Conservation (phyloP, 352 stramenopile species). For the Phytophthora capsici region DNA sequence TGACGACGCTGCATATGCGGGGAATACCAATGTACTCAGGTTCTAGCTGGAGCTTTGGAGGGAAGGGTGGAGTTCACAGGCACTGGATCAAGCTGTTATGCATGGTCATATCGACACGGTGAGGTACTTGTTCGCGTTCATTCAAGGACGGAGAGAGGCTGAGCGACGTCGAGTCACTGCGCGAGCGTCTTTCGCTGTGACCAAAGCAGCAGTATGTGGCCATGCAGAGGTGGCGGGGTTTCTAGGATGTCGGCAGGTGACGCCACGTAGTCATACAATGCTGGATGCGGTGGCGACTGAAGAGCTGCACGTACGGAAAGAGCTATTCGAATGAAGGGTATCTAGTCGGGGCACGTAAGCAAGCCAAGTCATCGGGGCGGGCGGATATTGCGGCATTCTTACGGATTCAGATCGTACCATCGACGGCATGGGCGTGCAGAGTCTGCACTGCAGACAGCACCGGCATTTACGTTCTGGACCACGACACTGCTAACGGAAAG, state of each 20-base stretch:
- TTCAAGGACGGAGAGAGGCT: constrained; percentile 9
- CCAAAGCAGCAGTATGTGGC: too few species aligned
- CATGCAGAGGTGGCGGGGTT: constrained; percentile 34
- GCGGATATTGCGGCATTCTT: constrained; percentile 32
- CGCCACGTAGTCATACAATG: constrained; percentile 33
- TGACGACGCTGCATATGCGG: constrained; percentile 35
- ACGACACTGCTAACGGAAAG: constrained; percentile 32
- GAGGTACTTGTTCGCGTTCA: constrained; percentile 46
- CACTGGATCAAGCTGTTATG: constrained; percentile 57
- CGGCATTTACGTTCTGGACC: constrained; percentile 27
- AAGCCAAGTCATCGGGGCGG: constrained; percentile 27
- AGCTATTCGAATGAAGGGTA: constrained; percentile 41
- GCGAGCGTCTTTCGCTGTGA: constrained; percentile 43
- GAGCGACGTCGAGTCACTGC: constrained; percentile 24
- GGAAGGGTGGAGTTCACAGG: constrained; percentile 46
- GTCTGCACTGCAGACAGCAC: too few species aligned
- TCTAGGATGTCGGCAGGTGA: constrained; percentile 29
- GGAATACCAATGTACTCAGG: constrained; percentile 48
- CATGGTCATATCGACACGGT: constrained; percentile 60
- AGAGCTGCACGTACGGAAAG: constrained; percentile 29
- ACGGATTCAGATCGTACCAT: constrained; percentile 27
- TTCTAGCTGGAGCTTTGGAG: constrained; percentile 48
- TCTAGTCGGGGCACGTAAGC: constrained; percentile 34
- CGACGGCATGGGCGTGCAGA: constrained; percentile 33
- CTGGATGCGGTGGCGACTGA: constrained; percentile 29